Conservation (phyloP, 495 filamentous ascomycete genomes). For the Monascus purpureus region DNA sequence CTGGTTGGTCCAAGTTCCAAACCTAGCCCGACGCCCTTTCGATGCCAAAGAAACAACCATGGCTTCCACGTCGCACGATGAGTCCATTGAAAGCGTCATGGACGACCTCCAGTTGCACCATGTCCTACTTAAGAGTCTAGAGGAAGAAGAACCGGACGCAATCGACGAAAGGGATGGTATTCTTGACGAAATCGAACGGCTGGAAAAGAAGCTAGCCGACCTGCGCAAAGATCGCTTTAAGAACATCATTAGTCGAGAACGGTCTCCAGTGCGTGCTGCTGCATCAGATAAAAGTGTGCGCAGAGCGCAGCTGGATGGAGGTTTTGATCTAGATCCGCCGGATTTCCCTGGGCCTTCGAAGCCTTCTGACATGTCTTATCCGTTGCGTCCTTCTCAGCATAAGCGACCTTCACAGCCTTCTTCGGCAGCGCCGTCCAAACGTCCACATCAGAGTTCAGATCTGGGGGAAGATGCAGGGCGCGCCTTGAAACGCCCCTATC, state of each 20-base stretch:
- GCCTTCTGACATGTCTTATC: conserved; percentile 1
- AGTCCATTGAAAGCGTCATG: conserved; percentile 13
- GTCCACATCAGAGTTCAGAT: conserved; percentile 2
- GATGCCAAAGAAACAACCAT: no score
- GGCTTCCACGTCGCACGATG: conserved; percentile 4
- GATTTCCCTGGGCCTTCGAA: conserved; percentile 1
- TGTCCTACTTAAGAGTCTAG: conserved; percentile 24
- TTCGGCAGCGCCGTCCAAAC: background rate
- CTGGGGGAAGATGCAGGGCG: background rate
- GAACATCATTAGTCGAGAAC: background rate
- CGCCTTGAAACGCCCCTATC: background rate
- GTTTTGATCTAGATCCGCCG: background rate
- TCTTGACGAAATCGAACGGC: conserved; percentile 6
- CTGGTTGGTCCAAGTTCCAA: no score
- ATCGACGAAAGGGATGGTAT: conserved; percentile 12
- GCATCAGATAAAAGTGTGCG: background rate
- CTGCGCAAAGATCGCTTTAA: conserved; percentile 5
- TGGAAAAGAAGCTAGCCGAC: conserved; percentile 10
- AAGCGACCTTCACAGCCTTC: background rate
- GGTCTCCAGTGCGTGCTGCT: background rate
- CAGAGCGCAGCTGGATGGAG: conserved; percentile 8
- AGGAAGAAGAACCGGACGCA: conserved; percentile 15
- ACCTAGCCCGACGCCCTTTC: no score
- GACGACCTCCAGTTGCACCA: conserved; percentile 25
- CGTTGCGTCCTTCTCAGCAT: conserved; percentile 1